Percentiles rank a stretch among this genome's conserved stretches.
Evolutionary conservation across 1,284 basidiomycete genomes (phyloP).

Genomic region (Boletus smithii): DNA sequence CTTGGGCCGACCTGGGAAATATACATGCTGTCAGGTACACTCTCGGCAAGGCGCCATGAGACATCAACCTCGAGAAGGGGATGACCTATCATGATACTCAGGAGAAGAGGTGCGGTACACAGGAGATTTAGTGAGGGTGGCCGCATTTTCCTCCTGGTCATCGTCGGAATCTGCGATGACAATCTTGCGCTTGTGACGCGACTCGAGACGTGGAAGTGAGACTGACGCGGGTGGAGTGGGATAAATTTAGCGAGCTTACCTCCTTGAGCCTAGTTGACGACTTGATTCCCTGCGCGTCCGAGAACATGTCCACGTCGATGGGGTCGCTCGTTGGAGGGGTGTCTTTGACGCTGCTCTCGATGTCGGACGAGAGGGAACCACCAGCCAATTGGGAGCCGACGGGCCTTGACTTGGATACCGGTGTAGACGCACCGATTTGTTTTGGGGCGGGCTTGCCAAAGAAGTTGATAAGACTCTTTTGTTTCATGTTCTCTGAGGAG

Average conservation of each 20-base stretch:
- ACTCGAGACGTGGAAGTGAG: constrained; percentile 18
- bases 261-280: constrained; percentile 6
- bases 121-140: constrained; percentile 14
- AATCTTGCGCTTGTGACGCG: constrained; percentile 63
- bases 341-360: constrained; percentile 44
- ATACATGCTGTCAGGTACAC: constrained; percentile 14
- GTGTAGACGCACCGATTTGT: constrained; percentile 34
- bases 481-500: constrained; percentile 51
- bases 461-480: constrained; percentile 72
- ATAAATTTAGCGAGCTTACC: constrained; percentile 13
- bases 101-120: constrained; percentile 29
- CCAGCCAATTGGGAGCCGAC: constrained; percentile 28
- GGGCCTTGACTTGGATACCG: constrained; percentile 33
- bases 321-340: constrained; percentile 75
- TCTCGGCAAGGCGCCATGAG: constrained; percentile 15
- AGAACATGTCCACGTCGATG: constrained; percentile 69
- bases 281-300: constrained; percentile 44
- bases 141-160: constrained; percentile 43
- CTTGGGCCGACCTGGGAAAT: constrained; percentile 40
- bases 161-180: constrained; percentile 67
- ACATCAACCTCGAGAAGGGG: constrained; percentile 29
- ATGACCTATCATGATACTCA: constrained; percentile 21
- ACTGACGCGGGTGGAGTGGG: not conserved
- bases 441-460: constrained; percentile 48
- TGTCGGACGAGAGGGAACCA: constrained; percentile 49